These are phyloP conservation scores for Parachaetomium inaequale DNA, from an alignment of 495 filamentous ascomycete species.

Conservation along the genomic window DNA sequence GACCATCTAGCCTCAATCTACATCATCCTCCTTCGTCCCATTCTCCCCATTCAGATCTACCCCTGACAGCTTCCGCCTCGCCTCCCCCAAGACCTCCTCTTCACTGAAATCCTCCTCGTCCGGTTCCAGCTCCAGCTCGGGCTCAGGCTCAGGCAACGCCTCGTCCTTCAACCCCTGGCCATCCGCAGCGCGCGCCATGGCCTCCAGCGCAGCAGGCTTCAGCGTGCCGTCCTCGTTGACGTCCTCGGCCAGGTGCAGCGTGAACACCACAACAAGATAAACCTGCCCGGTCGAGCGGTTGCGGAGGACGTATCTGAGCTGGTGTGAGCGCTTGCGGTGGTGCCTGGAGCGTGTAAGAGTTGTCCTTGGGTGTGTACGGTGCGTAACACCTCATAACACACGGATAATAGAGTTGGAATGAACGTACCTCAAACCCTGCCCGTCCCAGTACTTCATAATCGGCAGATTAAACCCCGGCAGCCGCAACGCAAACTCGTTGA, in stretches of 20 bases:
- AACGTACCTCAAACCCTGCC: slow-evolving; percentile 54
- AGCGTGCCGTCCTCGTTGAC: slow-evolving; percentile 56
- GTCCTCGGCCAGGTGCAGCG: slow-evolving; percentile 61
- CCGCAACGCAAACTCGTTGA: slow-evolving; percentile 70
- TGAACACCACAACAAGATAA: slow-evolving; percentile 77
- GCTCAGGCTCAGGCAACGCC: background rate
- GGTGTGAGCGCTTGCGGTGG: slow-evolving; percentile 54
- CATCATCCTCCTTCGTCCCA: slow-evolving; percentile 27
- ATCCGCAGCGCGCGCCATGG: slow-evolving; percentile 4
- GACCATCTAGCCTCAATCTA: slow-evolving; percentile 23
- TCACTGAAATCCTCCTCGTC: slow-evolving; percentile 23
- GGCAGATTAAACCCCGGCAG: slow-evolving; percentile 75
- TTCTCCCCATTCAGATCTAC: slow-evolving; percentile 5
- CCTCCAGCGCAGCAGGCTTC: slow-evolving; percentile 41
- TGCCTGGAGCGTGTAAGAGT: slow-evolving; percentile 25
- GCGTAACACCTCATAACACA: no score
- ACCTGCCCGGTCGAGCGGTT: slow-evolving; percentile 64
- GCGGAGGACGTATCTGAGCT: slow-evolving; percentile 82
- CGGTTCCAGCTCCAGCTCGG: slow-evolving; percentile 12
- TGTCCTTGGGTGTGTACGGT: background rate
- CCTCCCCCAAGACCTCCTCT: slow-evolving; percentile 29
- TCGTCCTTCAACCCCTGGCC: slow-evolving; percentile 11
- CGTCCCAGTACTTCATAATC: slow-evolving; percentile 78
- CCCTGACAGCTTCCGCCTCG: slow-evolving; percentile 21
- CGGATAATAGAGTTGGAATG: no score